Evolutionary conservation across 306 rosid species (phyloP).

Genomic region (Abrus pulchellus): DNA sequence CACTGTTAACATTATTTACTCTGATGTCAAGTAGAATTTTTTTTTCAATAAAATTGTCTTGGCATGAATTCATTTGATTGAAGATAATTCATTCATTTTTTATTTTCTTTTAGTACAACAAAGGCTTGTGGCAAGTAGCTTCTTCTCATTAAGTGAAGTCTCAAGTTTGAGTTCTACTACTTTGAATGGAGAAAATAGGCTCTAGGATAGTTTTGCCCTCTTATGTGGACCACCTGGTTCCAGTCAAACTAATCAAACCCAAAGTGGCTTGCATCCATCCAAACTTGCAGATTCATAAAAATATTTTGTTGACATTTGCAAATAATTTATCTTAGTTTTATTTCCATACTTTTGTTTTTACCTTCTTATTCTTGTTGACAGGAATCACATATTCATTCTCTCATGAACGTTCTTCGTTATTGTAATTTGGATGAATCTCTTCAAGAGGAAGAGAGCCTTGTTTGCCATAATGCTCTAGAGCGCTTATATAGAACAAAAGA

Average conservation of each 20-base stretch:
- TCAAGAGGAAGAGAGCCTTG: constrained; percentile 87
- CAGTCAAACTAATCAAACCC: not conserved
- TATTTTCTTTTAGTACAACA: not conserved
- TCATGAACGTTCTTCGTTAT: constrained; percentile 94
- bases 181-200: not conserved
- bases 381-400: constrained; percentile 98
- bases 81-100: not conserved
- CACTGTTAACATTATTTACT: not conserved
- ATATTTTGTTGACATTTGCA: constrained; percentile 8
- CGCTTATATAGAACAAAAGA: constrained; percentile 86
- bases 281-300: not conserved
- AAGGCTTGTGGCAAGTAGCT: not conserved
- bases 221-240: not conserved
- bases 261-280: constrained; percentile 2
- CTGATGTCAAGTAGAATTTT: not conserved
- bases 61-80: not conserved
- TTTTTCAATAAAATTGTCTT: not conserved
- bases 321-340: constrained; percentile 3
- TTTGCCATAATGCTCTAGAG: constrained; percentile 76
- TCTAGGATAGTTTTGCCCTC: not conserved
- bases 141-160: not conserved
- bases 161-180: not conserved
- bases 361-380: constrained; percentile 48
- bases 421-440: constrained; percentile 97
- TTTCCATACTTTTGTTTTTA: constrained; percentile 17